Percentiles rank a stretch among this genome's conserved stretches.
These are phyloP conservation scores for Marasmius oreades DNA, from an alignment of 1,284 basidiomycete species.

Conservation along the genomic window DNA sequence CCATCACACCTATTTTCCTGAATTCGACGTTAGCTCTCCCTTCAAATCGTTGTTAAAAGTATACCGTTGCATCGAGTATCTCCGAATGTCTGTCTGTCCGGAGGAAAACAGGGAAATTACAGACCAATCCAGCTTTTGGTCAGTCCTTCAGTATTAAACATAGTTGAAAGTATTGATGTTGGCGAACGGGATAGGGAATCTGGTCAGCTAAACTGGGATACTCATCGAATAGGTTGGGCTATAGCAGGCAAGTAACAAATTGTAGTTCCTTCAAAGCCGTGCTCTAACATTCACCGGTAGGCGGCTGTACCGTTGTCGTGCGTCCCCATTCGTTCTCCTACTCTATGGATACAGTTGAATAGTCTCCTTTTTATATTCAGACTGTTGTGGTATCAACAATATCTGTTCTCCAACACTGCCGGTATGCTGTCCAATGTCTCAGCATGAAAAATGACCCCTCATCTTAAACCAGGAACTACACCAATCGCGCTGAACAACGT, in stretches of 20 bases:
- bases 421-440: slow-evolving; percentile 36
- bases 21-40: too few species aligned
- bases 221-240: not conserved
- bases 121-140: not conserved
- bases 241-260: slow-evolving; percentile 1
- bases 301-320: slow-evolving; percentile 58
- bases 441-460: not conserved
- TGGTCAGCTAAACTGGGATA: not conserved
- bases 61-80: too few species aligned
- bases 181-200: not conserved
- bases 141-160: not conserved
- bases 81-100: not conserved
- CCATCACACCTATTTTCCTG: too few species aligned
- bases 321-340: slow-evolving; percentile 26
- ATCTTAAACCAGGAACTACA: slow-evolving; percentile 52
- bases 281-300: not conserved
- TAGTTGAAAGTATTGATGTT: not conserved
- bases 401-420: slow-evolving; percentile 55
- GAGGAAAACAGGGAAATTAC: not conserved
- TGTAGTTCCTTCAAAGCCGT: not conserved
- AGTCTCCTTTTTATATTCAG: slow-evolving; percentile 29
- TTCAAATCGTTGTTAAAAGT: too few species aligned
- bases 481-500: slow-evolving; percentile 63
- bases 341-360: not conserved
- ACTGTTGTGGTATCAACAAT: slow-evolving; percentile 57